These are phyloP conservation scores for Ampelocalamus luodianensis DNA, from an alignment of 176 grass and related monocot species.

Conservation along the genomic window DNA sequence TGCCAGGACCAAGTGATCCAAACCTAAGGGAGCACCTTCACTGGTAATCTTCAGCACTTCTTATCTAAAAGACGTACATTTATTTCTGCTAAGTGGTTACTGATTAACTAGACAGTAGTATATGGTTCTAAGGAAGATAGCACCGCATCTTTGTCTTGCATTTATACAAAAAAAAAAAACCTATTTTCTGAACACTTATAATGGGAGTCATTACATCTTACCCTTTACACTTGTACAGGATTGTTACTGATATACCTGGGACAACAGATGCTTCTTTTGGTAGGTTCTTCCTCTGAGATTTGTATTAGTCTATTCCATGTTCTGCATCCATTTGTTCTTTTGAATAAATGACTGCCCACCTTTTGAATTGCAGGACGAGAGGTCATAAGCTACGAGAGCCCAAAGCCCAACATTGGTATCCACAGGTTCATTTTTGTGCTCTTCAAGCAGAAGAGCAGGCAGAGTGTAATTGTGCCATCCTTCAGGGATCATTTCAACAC, in stretches of 20 bases:
- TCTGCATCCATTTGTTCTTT: slow-evolving; percentile 32
- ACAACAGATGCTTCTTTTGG: slow-evolving; percentile 90
- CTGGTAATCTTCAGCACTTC: slow-evolving; percentile 62
- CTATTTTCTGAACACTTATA: slow-evolving; percentile 9
- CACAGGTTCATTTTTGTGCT: slow-evolving; percentile 96
- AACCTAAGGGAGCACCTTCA: slow-evolving; percentile 91
- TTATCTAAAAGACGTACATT: background rate
- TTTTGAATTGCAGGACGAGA: slow-evolving; percentile 63
- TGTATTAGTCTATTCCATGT: slow-evolving; percentile 17
- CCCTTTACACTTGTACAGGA: slow-evolving; percentile 60
- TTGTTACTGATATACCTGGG: slow-evolving; percentile 94
- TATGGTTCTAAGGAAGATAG: slow-evolving; percentile 33
- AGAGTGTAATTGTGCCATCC: slow-evolving; percentile 53
- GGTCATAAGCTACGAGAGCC: slow-evolving; percentile 75
- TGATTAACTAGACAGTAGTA: slow-evolving; percentile 23
- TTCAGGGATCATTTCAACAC: slow-evolving; percentile 74
- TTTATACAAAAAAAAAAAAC: background rate
- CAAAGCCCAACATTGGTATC: slow-evolving; percentile 85
- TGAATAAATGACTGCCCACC: background rate
- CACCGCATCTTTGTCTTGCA: slow-evolving; percentile 20
- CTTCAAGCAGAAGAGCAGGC: slow-evolving; percentile 75
- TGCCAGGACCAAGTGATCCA: slow-evolving; percentile 93
- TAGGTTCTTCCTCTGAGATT: slow-evolving; percentile 43
- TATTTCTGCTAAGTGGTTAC: slow-evolving; percentile 16
- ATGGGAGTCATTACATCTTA: background rate